A percentile compares a stretch with the other conserved stretches of the same genome.
These are phyloP conservation scores for Penicillium brasilianum DNA, from an alignment of 2,329 filamentous ascomycete species.

Conservation along the genomic window DNA sequence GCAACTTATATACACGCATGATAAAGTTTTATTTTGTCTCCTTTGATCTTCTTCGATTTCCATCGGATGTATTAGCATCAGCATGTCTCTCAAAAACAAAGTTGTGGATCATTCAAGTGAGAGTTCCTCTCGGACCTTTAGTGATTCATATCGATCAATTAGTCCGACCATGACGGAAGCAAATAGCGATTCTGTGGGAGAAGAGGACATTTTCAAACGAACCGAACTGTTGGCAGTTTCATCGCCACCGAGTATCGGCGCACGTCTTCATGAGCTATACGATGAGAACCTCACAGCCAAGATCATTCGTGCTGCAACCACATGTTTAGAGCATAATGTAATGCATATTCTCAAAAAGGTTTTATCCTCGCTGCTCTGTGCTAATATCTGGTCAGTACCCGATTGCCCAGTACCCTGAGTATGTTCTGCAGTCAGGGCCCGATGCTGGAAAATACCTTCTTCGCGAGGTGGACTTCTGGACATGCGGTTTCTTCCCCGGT, in stretches of 20 bases:
- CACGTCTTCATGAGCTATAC: background rate
- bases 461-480: conserved; percentile 29
- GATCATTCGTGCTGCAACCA: background rate
- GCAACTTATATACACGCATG: background rate
- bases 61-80: background rate
- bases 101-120: background rate
- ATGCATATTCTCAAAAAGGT: background rate
- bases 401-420: conserved; percentile 14
- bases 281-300: conserved; percentile 3
- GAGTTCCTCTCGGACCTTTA: background rate
- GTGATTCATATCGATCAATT: background rate
- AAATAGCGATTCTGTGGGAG: background rate
- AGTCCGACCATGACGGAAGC: conserved; percentile 2
- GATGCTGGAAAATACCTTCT: conserved; percentile 16
- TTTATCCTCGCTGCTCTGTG: background rate
- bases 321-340: conserved; percentile 1
- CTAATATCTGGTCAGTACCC: background rate
- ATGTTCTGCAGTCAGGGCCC: conserved; percentile 16
- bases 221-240: background rate
- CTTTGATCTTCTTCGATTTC: background rate
- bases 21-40: background rate
- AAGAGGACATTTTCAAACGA: background rate
- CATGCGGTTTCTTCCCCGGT: conserved; percentile 33
- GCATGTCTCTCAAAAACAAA: background rate
- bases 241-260: background rate